Base-by-base conservation (phyloP, 2,329 filamentous ascomycete genomes). In the Aspergillus intermedius region DNA sequence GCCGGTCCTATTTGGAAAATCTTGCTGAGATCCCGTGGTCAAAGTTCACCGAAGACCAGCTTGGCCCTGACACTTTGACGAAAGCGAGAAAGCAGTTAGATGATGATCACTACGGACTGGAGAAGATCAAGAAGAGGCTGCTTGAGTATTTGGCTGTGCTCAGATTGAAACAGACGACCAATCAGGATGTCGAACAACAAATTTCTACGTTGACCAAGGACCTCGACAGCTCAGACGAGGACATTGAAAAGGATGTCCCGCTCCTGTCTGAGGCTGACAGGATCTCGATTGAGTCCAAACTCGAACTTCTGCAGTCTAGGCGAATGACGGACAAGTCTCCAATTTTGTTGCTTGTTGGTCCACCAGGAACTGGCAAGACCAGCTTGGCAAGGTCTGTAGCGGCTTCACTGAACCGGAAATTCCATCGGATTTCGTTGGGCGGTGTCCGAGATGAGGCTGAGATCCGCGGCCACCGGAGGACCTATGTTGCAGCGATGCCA, bases 401-500 rank as follows among this genome's bases (percentile, higher is more conserved):
- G 2, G 88, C 88, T 13, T 91, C 93, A 1, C 78, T 98, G 9
- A 91, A 91, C 13, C 84, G 93, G 54, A 95, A 96, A 67, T 98
- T 98, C 68, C 91, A 98, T 69, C 84, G 93, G 42, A 96, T 98
- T 60, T 97, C 93, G 3, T 83, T 98, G 3, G 93, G 93, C 52
- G 93, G 93, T 58, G 91, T 98, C 3, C 80, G 93, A 47, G 93
- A 98, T 61, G 93, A 98, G 68, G 93, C 93, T 13, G 93, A 98
- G 72, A 97, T 98, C 51, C 82, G 93, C 51, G 93, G 93, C 8
- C 93, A 98, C 69, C 81, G 93, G 48, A 80, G 93, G 58, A 98
- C 93, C 0, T 98, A 98, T 64, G 93, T 98, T 50, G 93, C 93
- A 19, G 93, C 93, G n/a, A 96, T 98, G 91, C 93, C 93, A 8